Conservation (phyloP, 169 alveolate species). For the Plasmodium yoelii region DNA sequence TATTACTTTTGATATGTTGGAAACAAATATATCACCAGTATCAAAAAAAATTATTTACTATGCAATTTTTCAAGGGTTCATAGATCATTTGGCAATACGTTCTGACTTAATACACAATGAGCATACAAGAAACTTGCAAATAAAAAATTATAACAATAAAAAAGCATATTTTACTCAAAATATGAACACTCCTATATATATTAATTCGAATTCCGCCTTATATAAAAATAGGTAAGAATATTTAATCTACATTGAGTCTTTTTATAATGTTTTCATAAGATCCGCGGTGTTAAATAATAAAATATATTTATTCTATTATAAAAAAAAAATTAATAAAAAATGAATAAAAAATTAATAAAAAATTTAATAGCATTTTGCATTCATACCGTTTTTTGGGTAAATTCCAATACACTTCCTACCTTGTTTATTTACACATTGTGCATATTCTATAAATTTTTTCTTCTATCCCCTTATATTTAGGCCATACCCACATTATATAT, state of each 20-base stretch:
- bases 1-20: constrained; percentile 45
- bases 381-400: no score
- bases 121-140: constrained; percentile 55
- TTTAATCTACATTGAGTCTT: no score
- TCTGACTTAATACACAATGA: constrained; percentile 59
- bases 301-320: no score
- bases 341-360: no score
- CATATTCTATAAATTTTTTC: no score
- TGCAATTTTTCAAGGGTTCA: constrained; percentile 73
- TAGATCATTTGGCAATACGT: constrained; percentile 75
- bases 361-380: no score
- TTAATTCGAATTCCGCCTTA: constrained; percentile 47
- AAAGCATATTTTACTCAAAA: constrained; percentile 70
- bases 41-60: constrained; percentile 68
- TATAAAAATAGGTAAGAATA: constrained; percentile 55
- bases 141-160: constrained; percentile 28
- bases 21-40: constrained; percentile 17
- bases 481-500: constrained; percentile 62
- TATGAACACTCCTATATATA: constrained; percentile 62
- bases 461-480: constrained; percentile 7
- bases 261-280: no score
- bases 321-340: no score
- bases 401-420: no score
- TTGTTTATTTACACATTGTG: no score
- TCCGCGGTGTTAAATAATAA: no score